Evolutionary conservation across 2,329 filamentous ascomycete genomes (phyloP).

Genomic region (Fusarium hainanense): DNA sequence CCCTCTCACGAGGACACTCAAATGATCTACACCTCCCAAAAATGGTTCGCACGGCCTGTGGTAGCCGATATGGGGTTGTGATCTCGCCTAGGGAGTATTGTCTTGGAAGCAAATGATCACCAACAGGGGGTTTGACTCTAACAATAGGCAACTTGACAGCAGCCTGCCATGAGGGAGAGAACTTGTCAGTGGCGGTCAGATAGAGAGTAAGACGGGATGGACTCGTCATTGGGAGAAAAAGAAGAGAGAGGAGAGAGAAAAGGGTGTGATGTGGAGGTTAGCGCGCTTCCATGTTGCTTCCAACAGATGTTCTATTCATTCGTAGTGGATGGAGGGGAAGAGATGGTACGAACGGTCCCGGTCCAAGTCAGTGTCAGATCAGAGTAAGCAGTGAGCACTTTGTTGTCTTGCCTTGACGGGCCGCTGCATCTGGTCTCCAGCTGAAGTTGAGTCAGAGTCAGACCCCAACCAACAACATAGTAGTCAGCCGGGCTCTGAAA

Average conservation of each 20-base stretch:
- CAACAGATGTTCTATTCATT: constrained; percentile 27
- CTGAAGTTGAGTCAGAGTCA: background rate
- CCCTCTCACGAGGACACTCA: background rate
- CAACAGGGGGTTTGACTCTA: constrained; percentile 7
- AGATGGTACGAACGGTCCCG: background rate
- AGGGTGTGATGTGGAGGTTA: constrained; percentile 23
- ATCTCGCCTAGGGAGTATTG: constrained; percentile 4
- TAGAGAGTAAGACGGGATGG: background rate
- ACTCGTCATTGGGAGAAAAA: constrained; percentile 3
- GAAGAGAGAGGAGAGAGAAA: background rate
- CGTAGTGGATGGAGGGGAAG: background rate
- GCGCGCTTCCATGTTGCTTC: constrained; percentile 32
- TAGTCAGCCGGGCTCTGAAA: background rate
- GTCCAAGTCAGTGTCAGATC: background rate
- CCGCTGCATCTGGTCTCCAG: background rate
- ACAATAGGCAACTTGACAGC: background rate
- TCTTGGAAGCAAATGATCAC: constrained; percentile 12
- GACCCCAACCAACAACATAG: background rate
- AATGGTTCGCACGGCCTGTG: background rate
- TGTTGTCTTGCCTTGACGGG: background rate
- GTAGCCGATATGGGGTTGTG: constrained; percentile 1
- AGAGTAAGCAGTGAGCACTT: background rate
- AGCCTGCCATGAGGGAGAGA: background rate
- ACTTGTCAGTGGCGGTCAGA: constrained; percentile 15
- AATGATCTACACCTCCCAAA: background rate